Evolutionary conservation across 2,329 filamentous ascomycete species (phyloP).

Genomic region (Chaetothyriales sp.): DNA sequence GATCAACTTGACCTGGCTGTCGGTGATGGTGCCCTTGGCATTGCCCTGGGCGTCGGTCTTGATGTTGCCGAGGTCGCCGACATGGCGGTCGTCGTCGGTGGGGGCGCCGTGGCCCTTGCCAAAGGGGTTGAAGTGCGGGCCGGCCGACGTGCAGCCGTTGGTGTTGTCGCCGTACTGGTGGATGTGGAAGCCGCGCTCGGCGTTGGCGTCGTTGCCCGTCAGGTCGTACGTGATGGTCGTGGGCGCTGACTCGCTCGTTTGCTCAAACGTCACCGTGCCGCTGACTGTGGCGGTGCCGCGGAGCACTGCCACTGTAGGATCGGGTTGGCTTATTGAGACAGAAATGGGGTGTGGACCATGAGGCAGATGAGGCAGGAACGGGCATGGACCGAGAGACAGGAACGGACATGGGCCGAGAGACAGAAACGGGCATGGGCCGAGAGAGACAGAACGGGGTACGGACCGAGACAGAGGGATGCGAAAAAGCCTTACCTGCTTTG

Average conservation of each 20-base stretch:
- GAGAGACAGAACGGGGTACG: too few relatives aligned
- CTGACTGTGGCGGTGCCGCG: constrained; percentile 94
- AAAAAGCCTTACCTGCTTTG: constrained; percentile 94
- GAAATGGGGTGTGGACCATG: too few relatives aligned
- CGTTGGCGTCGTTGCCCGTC: constrained; percentile 81
- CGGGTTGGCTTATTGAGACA: background rate
- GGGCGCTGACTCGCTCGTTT: constrained; percentile 63
- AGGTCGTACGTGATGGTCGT: constrained; percentile 91
- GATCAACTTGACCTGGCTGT: constrained; percentile 87
- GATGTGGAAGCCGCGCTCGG: constrained; percentile 95
- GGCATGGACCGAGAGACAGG: too few relatives aligned
- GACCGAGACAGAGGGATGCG: too few relatives aligned
- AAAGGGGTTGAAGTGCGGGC: constrained; percentile 97
- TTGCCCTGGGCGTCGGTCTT: constrained; percentile 89
- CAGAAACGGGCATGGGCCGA: too few relatives aligned
- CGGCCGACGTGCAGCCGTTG: constrained; percentile 97
- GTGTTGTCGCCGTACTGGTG: constrained; percentile 99
- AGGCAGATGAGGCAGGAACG: background rate
- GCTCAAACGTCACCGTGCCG: constrained; percentile 91
- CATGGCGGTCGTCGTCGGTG: constrained; percentile 70
- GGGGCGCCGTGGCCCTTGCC: constrained; percentile 86
- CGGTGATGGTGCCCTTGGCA: constrained; percentile 62
- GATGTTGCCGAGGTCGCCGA: constrained; percentile 96
- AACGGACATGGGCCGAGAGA: too few relatives aligned
- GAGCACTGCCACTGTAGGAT: constrained; percentile 68